Evolutionary conservation across 495 filamentous ascomycete genomes (phyloP).

Genomic region (Aspergillus biplanus): DNA sequence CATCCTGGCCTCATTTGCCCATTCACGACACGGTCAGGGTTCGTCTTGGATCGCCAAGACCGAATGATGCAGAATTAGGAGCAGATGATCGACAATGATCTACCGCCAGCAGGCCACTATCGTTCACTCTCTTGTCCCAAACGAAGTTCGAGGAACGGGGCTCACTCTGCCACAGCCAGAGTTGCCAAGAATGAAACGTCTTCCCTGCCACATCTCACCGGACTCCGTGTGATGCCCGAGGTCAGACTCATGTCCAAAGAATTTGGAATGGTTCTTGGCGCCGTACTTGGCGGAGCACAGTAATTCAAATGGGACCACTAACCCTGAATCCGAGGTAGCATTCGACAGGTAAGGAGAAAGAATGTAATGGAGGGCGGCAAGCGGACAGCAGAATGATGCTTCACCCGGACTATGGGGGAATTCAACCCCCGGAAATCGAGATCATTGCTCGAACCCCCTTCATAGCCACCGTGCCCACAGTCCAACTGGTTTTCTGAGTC

Average conservation of each 20-base stretch:
- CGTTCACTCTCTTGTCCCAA: slow-evolving; percentile 14
- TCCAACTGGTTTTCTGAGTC: slow-evolving; percentile 5
- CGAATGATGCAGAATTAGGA: slow-evolving; percentile 17
- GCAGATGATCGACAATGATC: slow-evolving; percentile 33
- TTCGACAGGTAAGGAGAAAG: slow-evolving; percentile 16
- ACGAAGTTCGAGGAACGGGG: slow-evolving; percentile 11
- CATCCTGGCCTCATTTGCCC: background rate
- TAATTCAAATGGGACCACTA: background rate
- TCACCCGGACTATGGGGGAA: background rate
- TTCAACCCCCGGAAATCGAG: background rate
- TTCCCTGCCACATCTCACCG: background rate
- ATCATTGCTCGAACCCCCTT: background rate
- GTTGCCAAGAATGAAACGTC: background rate
- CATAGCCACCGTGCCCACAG: background rate
- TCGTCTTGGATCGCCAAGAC: slow-evolving; percentile 23
- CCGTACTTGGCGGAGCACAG: slow-evolving; percentile 10
- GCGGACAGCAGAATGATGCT: slow-evolving; percentile 5
- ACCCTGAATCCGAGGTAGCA: slow-evolving; percentile 12
- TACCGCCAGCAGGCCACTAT: slow-evolving; percentile 15
- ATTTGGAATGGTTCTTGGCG: slow-evolving; percentile 22
- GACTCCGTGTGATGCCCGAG: slow-evolving; percentile 11
- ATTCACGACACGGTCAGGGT: slow-evolving; percentile 5
- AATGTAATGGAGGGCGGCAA: slow-evolving; percentile 1
- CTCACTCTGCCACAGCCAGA: background rate
- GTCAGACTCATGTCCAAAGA: background rate